Evolutionary conservation across 495 filamentous ascomycete species (phyloP), one percentile per base, ranked within the genome.

Genomic region (Penicillium coffeae): DNA sequence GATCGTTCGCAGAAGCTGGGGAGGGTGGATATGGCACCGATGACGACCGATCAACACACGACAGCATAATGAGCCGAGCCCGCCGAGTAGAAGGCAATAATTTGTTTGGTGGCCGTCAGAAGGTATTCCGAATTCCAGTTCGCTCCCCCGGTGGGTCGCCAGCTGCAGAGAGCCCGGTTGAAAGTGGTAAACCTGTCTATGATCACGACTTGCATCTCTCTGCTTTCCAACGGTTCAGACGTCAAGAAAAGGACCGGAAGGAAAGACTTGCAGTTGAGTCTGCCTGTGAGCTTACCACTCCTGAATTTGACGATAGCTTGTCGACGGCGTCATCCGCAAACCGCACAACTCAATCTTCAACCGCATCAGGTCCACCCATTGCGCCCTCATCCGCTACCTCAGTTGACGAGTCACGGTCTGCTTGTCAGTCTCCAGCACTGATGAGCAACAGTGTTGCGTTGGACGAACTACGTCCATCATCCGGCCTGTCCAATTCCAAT

Each of bases 91-190:
- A 97, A 67, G 89, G 91, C 15, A 98, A 97, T 68, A 88, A 89
- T 56, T 63, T 98, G 50, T 98, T 98, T 71, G 93, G 93, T 44
- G 93, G 94, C 8, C 82, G 93, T 21, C 93, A 98, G 60, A 98
- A 97, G 68, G 82, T 97, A 18, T 97, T 93, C 69, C 93, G 90
- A 55, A 89, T 98, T 40, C 80, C 89, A 0, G 76, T 75, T 15
- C 80, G 76, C 32, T 66, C 62, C 15, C 66, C 74, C 1, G 68
- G 48, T 1, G 48, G 34, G 25, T 34, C 49, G n/a, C 22, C 50
- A 15, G 32, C 58, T 3, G 21, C 52, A 1, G 66, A 64, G 14
- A 45, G 53, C 21, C 42, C 38, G 14, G 51, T 74, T 7, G 80
- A 74, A 30, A 79, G 87, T 80, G 70, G 75, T 14, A 82, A 88